A percentile compares a stretch with the other conserved stretches of the same genome.
Conservation (phyloP, 352 stramenopile species). For the Globisporangium barbulae region DNA sequence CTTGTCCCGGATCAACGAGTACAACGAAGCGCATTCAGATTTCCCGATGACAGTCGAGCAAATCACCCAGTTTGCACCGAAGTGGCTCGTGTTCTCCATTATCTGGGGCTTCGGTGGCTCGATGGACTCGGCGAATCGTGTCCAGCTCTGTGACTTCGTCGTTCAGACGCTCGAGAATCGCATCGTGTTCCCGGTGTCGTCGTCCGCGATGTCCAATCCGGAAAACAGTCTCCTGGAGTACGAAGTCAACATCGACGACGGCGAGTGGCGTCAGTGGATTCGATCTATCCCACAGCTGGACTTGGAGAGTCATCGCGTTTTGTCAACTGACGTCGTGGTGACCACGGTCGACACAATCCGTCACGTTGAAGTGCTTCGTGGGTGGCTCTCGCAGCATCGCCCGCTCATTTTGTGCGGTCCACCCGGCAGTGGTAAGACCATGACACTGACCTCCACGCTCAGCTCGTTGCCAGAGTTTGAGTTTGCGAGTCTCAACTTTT, state of each 20-base stretch:
- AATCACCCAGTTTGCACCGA: slow-evolving; percentile 94
- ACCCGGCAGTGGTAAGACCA: slow-evolving; percentile 99
- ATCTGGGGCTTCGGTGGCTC: slow-evolving; percentile 99
- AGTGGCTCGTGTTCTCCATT: slow-evolving; percentile 98
- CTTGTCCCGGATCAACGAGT: slow-evolving; percentile 94
- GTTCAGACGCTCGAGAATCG: slow-evolving; percentile 88
- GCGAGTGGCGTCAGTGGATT: slow-evolving; percentile 96
- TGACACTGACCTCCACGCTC: slow-evolving; percentile 98
- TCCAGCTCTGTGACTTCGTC: slow-evolving; percentile 89
- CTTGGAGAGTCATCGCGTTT: slow-evolving; percentile 96
- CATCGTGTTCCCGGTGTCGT: slow-evolving; percentile 82
- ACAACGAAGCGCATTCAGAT: slow-evolving; percentile 98
- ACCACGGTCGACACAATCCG: slow-evolving; percentile 99
- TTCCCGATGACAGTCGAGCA: slow-evolving; percentile 97
- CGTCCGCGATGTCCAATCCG: slow-evolving; percentile 29
- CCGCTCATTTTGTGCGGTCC: slow-evolving; percentile 98
- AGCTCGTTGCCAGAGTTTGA: slow-evolving; percentile 97
- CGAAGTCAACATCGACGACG: slow-evolving; percentile 96
- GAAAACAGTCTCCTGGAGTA: slow-evolving; percentile 94
- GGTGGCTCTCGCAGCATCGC: slow-evolving; percentile 96
- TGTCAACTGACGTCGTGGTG: slow-evolving; percentile 98
- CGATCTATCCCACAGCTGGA: slow-evolving; percentile 96
- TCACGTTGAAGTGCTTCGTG: slow-evolving; percentile 96
- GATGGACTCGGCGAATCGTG: slow-evolving; percentile 91
- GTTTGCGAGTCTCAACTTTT: slow-evolving; percentile 99